Percentiles rank a stretch among this genome's conserved stretches.
Conservation (phyloP, 1,284 basidiomycete species). For the Ganoderma meredithae region DNA sequence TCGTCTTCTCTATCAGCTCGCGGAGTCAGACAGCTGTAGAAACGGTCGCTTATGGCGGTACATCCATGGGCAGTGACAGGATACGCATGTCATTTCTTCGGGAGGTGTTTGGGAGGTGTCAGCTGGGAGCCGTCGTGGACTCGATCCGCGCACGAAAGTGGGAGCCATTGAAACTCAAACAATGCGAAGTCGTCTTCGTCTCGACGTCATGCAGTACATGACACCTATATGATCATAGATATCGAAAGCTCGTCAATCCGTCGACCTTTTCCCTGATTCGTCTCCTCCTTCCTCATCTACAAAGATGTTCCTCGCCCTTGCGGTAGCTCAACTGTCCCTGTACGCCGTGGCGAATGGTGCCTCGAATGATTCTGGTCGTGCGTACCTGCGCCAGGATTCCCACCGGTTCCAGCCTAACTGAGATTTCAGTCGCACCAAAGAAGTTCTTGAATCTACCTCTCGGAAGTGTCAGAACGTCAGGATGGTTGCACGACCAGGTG, state of each 20-base stretch:
- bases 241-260: neutral
- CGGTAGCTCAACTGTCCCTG: neutral
- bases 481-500: conserved; percentile 62
- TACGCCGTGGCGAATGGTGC: neutral
- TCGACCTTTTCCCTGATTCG: neutral
- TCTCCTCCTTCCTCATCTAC: neutral
- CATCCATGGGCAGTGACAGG: neutral
- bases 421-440: conserved; percentile 50
- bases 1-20: neutral
- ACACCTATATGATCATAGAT: neutral
- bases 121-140: neutral
- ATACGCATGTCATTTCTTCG: neutral
- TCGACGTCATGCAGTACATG: neutral
- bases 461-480: conserved; percentile 52
- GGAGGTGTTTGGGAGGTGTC: neutral
- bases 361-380: neutral
- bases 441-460: conserved; percentile 55
- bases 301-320: neutral
- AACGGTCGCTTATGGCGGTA: neutral
- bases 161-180: conserved; percentile 1
- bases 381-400: neutral
- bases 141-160: neutral
- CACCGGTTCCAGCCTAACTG: neutral
- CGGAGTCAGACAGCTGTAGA: neutral
- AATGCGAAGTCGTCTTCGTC: neutral